Conservation (phyloP, 495 filamentous ascomycete species). For the Collariella sp. region DNA sequence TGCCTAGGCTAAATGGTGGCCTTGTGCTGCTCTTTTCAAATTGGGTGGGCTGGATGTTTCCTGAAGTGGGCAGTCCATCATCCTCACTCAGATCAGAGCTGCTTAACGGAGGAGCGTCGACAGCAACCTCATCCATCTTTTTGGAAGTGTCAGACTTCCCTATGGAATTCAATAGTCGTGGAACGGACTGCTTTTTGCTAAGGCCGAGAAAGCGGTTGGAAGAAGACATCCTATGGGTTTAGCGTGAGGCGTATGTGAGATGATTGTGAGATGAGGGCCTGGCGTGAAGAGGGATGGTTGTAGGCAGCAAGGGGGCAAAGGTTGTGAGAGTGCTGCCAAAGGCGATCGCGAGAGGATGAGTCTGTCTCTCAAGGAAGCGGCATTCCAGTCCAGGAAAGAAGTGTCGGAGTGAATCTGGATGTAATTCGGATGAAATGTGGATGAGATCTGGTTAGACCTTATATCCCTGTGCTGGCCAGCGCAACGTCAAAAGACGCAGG, state of each 20-base stretch:
- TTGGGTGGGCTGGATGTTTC: background rate
- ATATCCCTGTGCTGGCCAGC: no score
- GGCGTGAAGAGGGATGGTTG: no score
- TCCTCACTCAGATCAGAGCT: constrained; percentile 5
- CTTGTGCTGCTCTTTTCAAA: background rate
- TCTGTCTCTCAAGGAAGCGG: no score
- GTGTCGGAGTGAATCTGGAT: background rate
- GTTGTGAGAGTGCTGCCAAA: no score
- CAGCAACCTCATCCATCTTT: background rate
- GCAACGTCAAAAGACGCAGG: background rate
- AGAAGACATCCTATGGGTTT: background rate
- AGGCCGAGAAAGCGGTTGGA: constrained; percentile 4
- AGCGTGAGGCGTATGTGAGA: no score
- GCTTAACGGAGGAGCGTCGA: constrained; percentile 15
- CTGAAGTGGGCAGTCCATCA: constrained; percentile 1
- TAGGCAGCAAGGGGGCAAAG: no score
- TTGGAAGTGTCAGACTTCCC: background rate
- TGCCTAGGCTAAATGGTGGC: background rate
- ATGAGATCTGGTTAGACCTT: no score
- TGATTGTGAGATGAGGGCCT: no score
- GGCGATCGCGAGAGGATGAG: no score
- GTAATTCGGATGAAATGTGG: background rate
- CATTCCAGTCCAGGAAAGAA: no score
- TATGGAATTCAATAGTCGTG: background rate
- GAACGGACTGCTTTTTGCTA: constrained; percentile 5